Evolutionary conservation across 2,329 filamentous ascomycete genomes (phyloP).

Genomic region (Alternaria sp.): DNA sequence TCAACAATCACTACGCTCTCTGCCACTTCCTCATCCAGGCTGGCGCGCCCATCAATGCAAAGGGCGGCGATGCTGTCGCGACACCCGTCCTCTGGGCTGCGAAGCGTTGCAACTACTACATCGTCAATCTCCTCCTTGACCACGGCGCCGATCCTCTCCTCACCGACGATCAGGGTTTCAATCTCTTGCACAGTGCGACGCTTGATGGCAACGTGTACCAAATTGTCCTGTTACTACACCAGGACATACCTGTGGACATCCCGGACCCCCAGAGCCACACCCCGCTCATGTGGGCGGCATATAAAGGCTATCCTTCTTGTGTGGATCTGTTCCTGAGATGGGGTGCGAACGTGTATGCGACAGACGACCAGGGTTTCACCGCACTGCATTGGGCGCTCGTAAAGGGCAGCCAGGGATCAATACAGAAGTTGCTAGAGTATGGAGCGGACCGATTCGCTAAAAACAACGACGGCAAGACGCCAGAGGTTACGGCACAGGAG

Average conservation of each 20-base stretch:
- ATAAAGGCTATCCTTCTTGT: constrained; percentile 92
- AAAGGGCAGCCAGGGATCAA: constrained; percentile 86
- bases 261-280: constrained; percentile 91
- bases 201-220: constrained; percentile 96
- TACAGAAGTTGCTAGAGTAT: constrained; percentile 94
- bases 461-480: constrained; percentile 90
- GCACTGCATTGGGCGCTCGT: constrained; percentile 96
- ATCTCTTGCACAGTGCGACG: constrained; percentile 94
- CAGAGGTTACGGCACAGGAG: constrained; percentile 82
- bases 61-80: constrained; percentile 92
- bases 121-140: constrained; percentile 89
- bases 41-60: constrained; percentile 91
- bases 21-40: constrained; percentile 90
- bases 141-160: constrained; percentile 92
- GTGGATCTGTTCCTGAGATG: constrained; percentile 93
- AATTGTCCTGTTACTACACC: constrained; percentile 87
- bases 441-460: constrained; percentile 92
- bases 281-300: constrained; percentile 97
- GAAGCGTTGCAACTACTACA: constrained; percentile 95
- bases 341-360: constrained; percentile 91
- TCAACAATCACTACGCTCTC: constrained; percentile 98
- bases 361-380: constrained; percentile 91
- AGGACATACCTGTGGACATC: constrained; percentile 93
- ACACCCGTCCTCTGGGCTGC: constrained; percentile 97
- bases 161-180: constrained; percentile 95